Conservation (phyloP, 345 rosid species). For the Turnera subulata region DNA sequence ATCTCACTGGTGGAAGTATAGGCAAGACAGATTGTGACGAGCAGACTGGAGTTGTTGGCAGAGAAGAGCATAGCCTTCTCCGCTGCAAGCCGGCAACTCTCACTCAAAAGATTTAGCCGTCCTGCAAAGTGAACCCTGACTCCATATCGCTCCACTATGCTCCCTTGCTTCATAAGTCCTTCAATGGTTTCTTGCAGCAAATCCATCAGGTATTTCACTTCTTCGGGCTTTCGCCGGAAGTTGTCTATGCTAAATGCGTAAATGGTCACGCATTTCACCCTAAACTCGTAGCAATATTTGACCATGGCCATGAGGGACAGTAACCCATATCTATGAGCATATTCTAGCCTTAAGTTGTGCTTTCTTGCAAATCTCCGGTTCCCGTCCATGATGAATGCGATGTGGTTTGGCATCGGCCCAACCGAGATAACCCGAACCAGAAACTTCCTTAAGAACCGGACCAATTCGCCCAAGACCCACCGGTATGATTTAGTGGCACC, state of each 20-base stretch:
- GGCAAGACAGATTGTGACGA: neutral
- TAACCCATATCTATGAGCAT: neutral
- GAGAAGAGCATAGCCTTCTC: neutral
- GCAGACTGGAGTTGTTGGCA: neutral
- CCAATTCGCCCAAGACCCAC: neutral
- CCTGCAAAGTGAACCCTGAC: neutral
- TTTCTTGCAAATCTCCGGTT: slow-evolving; percentile 2
- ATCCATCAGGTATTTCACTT: neutral
- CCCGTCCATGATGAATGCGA: neutral
- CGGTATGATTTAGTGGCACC: neutral
- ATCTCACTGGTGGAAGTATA: neutral
- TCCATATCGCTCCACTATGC: neutral
- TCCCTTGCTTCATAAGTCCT: neutral
- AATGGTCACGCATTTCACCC: neutral
- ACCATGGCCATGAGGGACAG: neutral
- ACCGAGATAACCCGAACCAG: neutral
- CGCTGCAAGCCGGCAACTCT: neutral
- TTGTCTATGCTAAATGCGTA: neutral
- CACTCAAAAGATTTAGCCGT: neutral
- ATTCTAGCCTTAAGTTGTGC: neutral
- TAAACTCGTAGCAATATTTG: neutral
- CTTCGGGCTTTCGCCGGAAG: neutral
- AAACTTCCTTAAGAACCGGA: neutral
- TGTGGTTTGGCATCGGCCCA: neutral
- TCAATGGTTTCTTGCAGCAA: neutral